These are phyloP conservation scores for Ophidiomyces ophidiicola DNA, from an alignment of 2,329 filamentous ascomycete genomes.

Conservation along the genomic window DNA sequence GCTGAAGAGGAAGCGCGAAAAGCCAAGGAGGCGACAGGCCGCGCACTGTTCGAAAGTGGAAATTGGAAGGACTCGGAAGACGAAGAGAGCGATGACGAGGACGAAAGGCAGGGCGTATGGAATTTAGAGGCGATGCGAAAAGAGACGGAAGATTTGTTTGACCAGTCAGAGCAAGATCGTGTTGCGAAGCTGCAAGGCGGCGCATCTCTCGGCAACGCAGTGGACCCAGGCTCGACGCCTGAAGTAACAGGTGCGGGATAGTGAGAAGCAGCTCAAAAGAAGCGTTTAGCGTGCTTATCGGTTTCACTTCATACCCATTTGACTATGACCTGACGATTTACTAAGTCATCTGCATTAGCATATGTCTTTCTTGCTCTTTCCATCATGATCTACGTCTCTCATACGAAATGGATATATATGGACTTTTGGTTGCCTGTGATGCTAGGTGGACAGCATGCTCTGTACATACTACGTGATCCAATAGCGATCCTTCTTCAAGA, in stretches of 20 bases:
- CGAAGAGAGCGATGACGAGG: conserved; percentile 48
- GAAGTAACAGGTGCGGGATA: conserved; percentile 11
- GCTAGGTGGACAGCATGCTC: too few species aligned
- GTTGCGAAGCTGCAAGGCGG: conserved; percentile 31
- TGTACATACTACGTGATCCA: too few species aligned
- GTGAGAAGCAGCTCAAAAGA: background rate
- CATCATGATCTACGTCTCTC: too few species aligned
- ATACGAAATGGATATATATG: too few species aligned
- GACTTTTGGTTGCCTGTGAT: too few species aligned
- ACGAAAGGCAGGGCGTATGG: conserved; percentile 33
- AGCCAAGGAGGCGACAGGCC: conserved; percentile 90
- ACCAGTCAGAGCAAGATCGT: conserved; percentile 66
- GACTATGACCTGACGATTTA: too few species aligned
- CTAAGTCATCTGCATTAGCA: too few species aligned
- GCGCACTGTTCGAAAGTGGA: conserved; percentile 90
- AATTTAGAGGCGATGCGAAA: conserved; percentile 68
- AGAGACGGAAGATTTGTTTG: conserved; percentile 68
- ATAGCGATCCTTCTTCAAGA: too few species aligned
- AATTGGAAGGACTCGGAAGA: conserved; percentile 65
- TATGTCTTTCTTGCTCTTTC: too few species aligned
- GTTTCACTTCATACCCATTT: too few species aligned
- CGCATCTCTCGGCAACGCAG: conserved; percentile 1
- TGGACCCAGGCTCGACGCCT: conserved; percentile 9
- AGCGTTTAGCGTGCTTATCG: background rate
- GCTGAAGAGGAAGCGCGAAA: conserved; percentile 82